phyloP scores from a whole-genome alignment of 2,329 filamentous ascomycete genomes.

The Zymoseptoria tritici region DNA sequence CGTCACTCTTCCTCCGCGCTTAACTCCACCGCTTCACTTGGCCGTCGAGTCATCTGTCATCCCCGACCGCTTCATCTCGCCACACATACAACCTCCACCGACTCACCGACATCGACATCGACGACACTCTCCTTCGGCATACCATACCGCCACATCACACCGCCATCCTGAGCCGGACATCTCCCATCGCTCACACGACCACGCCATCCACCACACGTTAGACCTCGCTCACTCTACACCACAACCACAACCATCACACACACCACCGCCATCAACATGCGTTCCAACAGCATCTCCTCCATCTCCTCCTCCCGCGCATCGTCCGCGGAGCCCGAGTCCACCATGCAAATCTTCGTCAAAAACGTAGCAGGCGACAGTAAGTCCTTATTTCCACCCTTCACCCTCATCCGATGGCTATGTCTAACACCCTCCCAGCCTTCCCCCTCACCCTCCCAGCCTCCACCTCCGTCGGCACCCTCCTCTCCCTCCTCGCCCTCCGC shows the following conservation, averaged over 20 bases:
- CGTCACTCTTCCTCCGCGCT: neutral
- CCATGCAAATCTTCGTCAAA: slow-evolving; percentile 57
- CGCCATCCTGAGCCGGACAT: neutral
- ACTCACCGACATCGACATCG: neutral
- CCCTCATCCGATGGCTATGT: slow-evolving; percentile 8
- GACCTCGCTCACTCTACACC: neutral
- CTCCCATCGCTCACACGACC: neutral
- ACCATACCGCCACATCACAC: neutral
- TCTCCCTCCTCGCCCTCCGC: slow-evolving; percentile 50
- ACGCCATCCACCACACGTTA: neutral
- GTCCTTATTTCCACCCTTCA: slow-evolving; percentile 22
- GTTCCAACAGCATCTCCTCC: slow-evolving; percentile 18
- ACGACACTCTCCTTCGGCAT: neutral
- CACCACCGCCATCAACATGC: neutral
- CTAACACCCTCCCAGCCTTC: slow-evolving; percentile 41
- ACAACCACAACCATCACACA: neutral
- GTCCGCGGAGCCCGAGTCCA: slow-evolving; percentile 41
- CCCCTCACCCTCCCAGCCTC: slow-evolving; percentile 48
- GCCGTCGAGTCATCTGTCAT: neutral
- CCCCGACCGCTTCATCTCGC: neutral
- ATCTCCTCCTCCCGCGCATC: slow-evolving; percentile 26
- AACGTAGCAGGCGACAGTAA: slow-evolving; percentile 51
- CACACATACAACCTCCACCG: neutral
- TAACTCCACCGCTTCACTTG: neutral
- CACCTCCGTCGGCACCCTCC: slow-evolving; percentile 49